Evolutionary conservation across 2,329 filamentous ascomycete genomes (phyloP).

Genomic region (Verticillium albo-atrum): DNA sequence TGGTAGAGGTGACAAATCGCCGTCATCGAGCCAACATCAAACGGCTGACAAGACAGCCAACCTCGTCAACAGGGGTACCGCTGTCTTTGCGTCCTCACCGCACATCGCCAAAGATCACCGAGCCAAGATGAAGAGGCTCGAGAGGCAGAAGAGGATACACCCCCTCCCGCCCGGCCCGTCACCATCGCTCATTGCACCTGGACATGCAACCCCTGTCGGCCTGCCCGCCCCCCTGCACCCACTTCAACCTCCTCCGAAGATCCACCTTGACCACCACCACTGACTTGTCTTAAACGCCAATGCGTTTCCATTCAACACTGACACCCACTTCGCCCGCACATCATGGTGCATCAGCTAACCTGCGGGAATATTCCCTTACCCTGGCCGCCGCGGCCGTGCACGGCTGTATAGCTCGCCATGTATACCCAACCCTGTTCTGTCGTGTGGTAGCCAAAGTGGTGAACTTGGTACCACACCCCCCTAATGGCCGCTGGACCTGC

Average conservation of each 20-base stretch:
- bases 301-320: neutral
- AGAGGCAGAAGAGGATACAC: constrained; percentile 12
- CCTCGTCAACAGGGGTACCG: neutral
- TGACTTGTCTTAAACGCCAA: neutral
- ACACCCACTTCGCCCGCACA: neutral
- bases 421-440: constrained; percentile 1
- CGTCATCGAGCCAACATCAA: neutral
- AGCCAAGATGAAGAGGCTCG: constrained; percentile 18
- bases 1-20: neutral
- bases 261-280: neutral
- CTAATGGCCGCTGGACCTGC: neutral
- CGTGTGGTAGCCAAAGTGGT: constrained; percentile 1
- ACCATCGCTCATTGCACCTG: neutral
- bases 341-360: constrained; percentile 3
- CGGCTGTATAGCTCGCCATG: constrained; percentile 7
- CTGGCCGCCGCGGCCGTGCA: constrained; percentile 7
- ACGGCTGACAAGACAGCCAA: neutral
- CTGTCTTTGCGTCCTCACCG: neutral
- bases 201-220: neutral
- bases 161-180: neutral
- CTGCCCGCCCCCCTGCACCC: neutral
- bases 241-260: neutral
- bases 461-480: neutral
- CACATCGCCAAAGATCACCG: neutral
- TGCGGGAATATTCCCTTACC: constrained; percentile 13